Evolutionary conservation across 2,329 filamentous ascomycete species (phyloP), one percentile per base, ranked within the genome.

Genomic region (Verticillium nubilum): DNA sequence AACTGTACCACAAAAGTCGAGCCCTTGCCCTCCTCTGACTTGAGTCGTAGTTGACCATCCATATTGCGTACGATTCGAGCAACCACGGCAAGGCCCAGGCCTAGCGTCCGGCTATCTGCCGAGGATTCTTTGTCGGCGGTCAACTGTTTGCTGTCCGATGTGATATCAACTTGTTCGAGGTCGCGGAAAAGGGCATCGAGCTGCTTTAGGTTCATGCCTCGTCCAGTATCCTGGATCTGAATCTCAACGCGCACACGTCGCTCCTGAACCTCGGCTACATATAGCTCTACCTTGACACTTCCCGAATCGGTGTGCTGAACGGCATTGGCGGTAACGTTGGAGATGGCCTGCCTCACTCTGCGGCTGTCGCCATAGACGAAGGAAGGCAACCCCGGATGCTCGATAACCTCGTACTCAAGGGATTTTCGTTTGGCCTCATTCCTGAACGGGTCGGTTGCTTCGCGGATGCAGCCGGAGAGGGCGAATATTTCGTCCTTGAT

Each of bases 11-110:
- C 86, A 64, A 97, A 96, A 57, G 90, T 83, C 19, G 92, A 93
- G 0, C 93, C 92, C 66, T 88, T 90, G 2, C 89, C 89, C 69
- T 89, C 83, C 67, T 95, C 91, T 0, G 92, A 96, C 67, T 92
- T 94, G 1, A 97, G 76, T 1, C 91, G 86, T 29, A 97, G 73
- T 67, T 96, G 92, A 0, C 92, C 93, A 60, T 94, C 88, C 90
- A 96, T 95, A 68, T 92, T 96, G n/a, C 87, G 85, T 31, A 97
- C 81, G 35, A 92, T 91, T 37, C 92, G 85, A 17, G 91, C 90
- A n/a, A 96, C 92, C 13, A 96, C 81, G 0, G 92, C 92, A n/a
- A 97, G 80, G 0, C 92, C 93, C 10, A 97, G 81, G 0, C 93
- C 93, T 1, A 96, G 74, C 0, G 86, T 86, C 55, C 76, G 73